phyloP scores from a whole-genome alignment of 495 filamentous ascomycete species.

The Trichoderma parareesei region DNA sequence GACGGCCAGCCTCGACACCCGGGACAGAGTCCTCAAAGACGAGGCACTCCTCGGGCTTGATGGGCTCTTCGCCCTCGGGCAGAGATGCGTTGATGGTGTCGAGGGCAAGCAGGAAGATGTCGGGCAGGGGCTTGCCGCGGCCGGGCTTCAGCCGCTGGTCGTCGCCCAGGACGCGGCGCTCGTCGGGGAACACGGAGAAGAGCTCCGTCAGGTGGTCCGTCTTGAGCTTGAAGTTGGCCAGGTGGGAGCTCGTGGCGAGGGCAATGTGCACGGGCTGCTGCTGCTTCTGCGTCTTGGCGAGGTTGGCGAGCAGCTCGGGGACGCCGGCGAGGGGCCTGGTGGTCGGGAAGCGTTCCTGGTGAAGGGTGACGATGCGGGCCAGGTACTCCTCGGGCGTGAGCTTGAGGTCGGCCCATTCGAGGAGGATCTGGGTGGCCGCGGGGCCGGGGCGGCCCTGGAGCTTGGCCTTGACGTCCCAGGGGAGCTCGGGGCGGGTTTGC shows the following conservation, averaged over 20 bases:
- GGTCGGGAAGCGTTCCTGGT: slow-evolving; percentile 62
- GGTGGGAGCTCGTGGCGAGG: slow-evolving; percentile 72
- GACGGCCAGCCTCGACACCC: slow-evolving; percentile 81
- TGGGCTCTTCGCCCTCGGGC: slow-evolving; percentile 53
- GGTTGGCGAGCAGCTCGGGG: slow-evolving; percentile 50
- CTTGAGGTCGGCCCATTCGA: slow-evolving; percentile 80
- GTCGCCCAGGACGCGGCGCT: slow-evolving; percentile 74
- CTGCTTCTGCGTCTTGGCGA: slow-evolving; percentile 27
- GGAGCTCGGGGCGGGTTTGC: slow-evolving; percentile 50
- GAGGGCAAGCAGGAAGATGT: slow-evolving; percentile 88
- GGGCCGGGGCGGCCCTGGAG: slow-evolving; percentile 85
- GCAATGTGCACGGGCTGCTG: slow-evolving; percentile 64
- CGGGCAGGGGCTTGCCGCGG: slow-evolving; percentile 84
- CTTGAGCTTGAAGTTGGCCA: slow-evolving; percentile 69
- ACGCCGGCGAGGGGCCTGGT: slow-evolving; percentile 74
- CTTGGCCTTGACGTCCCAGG: slow-evolving; percentile 91
- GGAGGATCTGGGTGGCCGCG: slow-evolving; percentile 45
- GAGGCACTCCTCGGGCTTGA: slow-evolving; percentile 79
- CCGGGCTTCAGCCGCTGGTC: slow-evolving; percentile 72
- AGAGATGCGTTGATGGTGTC: slow-evolving; percentile 72
- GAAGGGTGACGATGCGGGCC: slow-evolving; percentile 50
- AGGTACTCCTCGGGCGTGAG: slow-evolving; percentile 58
- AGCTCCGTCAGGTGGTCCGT: slow-evolving; percentile 62
- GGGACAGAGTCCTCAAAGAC: slow-evolving; percentile 95
- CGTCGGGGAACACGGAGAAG: slow-evolving; percentile 61